Base-by-base conservation (phyloP, 1,139 yeast genomes). In the Eremothecium coryli region DNA sequence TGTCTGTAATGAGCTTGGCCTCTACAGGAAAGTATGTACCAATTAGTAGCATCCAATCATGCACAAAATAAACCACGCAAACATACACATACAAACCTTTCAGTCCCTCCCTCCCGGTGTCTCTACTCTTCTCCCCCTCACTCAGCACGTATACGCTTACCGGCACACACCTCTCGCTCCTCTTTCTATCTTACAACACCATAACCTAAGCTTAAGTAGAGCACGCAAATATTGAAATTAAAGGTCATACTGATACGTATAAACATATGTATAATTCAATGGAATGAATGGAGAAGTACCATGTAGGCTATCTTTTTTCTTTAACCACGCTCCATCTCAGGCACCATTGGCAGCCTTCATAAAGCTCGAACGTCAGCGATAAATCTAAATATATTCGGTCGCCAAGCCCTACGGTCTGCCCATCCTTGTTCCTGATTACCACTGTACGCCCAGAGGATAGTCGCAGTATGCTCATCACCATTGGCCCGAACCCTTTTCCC, bases 1-100 rank as follows among this genome's bases (percentile, higher is more conserved):
- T 10, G 35, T 54, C 12, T 52, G 57, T 35, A 50, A 46, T 23
- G 49, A 52, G 27, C 34, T 55, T 11, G 56, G 59, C 8, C 33
- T 38, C 20, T 41, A 46, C 14, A 39, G 43, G 15, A 41, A 39
- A 9, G 40, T 51, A 9, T 54, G 60, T 34, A 54, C 56, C 7
- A 54, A 54, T 30, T 52, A 38, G 36, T 22, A 22, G 3, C n/a
- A n/a, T n/a, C n/a, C n/a, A n/a, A n/a, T n/a, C n/a, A n/a, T n/a
- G n/a, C n/a, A n/a, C n/a, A n/a, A 12, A 10, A 12, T 14, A 10
- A 21, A 5, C 18, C 22, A 15, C 21, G 25, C 26, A 15, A n/a
- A 20, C 12, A 18, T 9, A 29, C 9, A 13, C 14, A 24, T 24
- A n/a, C n/a, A n/a, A n/a, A n/a, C n/a, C n/a, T n/a, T n/a, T n/a